phyloP scores from a whole-genome alignment of 345 rosid species.

The Eutrema yunnanense region DNA sequence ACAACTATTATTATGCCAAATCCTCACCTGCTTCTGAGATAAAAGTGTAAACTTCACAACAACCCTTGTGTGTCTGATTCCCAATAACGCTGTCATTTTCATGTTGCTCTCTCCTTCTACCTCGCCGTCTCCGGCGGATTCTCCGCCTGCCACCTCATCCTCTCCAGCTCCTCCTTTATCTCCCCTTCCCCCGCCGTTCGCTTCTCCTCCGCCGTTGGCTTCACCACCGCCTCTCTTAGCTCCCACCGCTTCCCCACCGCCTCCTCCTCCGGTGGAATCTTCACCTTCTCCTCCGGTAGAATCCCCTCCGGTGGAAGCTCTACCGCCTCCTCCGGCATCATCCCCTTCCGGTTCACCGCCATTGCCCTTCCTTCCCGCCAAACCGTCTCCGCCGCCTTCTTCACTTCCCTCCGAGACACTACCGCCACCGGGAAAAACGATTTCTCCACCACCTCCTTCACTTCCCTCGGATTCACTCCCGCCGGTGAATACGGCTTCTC shows the following conservation, averaged over 20 bases:
- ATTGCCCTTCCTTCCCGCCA: conserved; percentile 23
- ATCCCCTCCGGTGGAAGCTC: not conserved
- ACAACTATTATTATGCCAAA: not conserved
- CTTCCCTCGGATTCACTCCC: conserved; percentile 2
- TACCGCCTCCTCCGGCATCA: not conserved
- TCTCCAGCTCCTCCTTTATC: conserved; percentile 12
- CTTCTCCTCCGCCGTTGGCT: conserved; percentile 12
- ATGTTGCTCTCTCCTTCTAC: conserved; percentile 28
- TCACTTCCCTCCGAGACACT: not conserved
- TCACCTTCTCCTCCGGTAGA: not conserved
- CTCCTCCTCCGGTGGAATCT: not conserved
- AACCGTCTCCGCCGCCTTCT: conserved; percentile 25
- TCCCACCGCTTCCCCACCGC: conserved; percentile 10
- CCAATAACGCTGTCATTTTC: not conserved
- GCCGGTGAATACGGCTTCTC: not conserved
- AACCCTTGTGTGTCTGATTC: not conserved
- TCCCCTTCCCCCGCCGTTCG: conserved; percentile 10
- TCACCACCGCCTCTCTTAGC: not conserved
- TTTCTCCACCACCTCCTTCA: conserved; percentile 15
- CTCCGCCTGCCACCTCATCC: conserved; percentile 15
- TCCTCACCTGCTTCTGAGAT: conserved; percentile 15
- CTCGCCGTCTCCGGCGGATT: conserved; percentile 18
- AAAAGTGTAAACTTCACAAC: not conserved
- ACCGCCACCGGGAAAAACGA: not conserved
- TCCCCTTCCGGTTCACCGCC: conserved; percentile 22